phyloP scores from a whole-genome alignment of 129 eudicot species.

The Tagetes erecta region DNA sequence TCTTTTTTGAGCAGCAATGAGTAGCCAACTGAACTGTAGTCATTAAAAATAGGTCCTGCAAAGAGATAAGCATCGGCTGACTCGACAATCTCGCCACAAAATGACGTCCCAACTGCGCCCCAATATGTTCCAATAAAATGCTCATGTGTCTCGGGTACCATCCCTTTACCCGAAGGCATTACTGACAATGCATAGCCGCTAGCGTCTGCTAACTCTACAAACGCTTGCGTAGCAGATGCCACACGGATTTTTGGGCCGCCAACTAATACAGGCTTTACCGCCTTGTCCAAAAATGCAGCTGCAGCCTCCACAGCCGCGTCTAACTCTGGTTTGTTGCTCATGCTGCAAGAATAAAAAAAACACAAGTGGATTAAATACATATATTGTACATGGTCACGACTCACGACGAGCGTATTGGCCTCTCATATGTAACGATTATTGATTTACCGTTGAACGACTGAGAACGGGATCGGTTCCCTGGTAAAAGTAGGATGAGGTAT shows the following conservation, averaged over 20 bases:
- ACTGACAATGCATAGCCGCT: conserved; percentile 49
- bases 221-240: conserved; percentile 45
- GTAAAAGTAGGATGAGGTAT: conserved; percentile 60
- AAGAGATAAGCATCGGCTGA: conserved; percentile 62
- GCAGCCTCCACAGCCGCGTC: conserved; percentile 60
- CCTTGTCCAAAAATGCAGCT: conserved; percentile 47
- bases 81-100: conserved; percentile 57
- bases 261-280: conserved; percentile 59
- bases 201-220: conserved; percentile 53
- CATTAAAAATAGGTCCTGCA: conserved; percentile 61
- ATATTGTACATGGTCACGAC: not conserved
- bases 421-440: no score
- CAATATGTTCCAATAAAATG: conserved; percentile 65
- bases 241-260: conserved; percentile 69
- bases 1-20: conserved; percentile 53
- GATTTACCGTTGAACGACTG: conserved; percentile 8
- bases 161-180: conserved; percentile 66
- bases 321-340: conserved; percentile 45
- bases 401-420: not conserved
- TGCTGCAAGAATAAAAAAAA: conserved; percentile 23
- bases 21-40: conserved; percentile 67
- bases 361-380: not conserved
- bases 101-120: conserved; percentile 64
- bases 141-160: conserved; percentile 56
- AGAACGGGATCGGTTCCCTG: conserved; percentile 58